Base-by-base conservation (phyloP, 2,329 filamentous ascomycete species). In the Pleomassaria siparia region DNA sequence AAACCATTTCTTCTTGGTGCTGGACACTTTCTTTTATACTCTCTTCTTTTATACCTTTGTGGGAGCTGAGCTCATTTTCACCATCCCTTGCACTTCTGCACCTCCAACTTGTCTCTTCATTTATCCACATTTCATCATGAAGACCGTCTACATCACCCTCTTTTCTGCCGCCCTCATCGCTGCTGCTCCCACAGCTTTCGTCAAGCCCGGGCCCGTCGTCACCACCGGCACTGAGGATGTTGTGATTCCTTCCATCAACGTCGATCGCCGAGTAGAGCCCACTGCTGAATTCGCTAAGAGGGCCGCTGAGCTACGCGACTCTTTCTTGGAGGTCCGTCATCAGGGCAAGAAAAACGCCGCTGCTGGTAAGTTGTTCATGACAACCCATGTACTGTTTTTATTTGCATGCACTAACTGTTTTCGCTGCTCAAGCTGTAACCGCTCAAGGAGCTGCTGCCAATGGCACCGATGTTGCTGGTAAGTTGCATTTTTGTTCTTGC, bases 41-140 rank as follows among this genome's bases (percentile, higher is more conserved):
- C 40, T 49, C 36, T 52, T 33, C 22, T 49, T 50, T 40, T 32
- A 53, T 63, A 62, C 51, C 58, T 62, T 55, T 40, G 40, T 46
- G 36, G 59, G 67, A 69, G 66, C 67, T 69, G 67, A 64, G 67
- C 67, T 70, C 64, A 61, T 43, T 54, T 46, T 58, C 53, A 54
- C 40, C 45, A 51, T 50, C 37, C 33, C 44, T 64, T 55, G 49
- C 54, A 49, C 58, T 44, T 50, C 36, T 45, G 20, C 35, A 44
- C 51, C 25, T 50, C 59, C 57, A 53, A 49, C 60, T 57, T 51
- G 43, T 44, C 59, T 50, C 46, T 18, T 44, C 22, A 25, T 45
- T 39, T 47, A 6, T 6, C 35, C 20, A 46, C 46, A 25, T 24
- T 35, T 59, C 64, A 66, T 37, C 49, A 70, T 71, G 67, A 71